Conservation (phyloP, 2,329 filamentous ascomycete species). For the Magnaporthiopsis incrustans region DNA sequence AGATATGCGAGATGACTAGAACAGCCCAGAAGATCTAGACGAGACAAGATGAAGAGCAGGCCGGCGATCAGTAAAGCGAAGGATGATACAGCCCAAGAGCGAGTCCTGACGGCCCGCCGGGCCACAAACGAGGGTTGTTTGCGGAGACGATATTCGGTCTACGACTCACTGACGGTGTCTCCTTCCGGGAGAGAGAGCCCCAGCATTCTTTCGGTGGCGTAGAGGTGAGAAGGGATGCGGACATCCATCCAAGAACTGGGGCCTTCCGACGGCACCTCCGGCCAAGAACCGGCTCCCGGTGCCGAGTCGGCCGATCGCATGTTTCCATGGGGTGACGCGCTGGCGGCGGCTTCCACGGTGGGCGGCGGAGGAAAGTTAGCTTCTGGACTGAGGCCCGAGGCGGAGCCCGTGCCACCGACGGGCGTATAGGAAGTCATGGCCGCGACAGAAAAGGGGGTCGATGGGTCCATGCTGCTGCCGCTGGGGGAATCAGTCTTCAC, state of each 20-base stretch:
- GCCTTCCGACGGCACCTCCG: background rate
- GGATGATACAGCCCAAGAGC: background rate
- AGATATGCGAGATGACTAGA: constrained; percentile 7
- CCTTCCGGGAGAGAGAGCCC: constrained; percentile 1
- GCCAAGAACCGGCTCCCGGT: background rate
- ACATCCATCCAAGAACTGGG: constrained; percentile 3
- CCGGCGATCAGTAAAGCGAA: background rate
- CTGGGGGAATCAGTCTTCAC: background rate
- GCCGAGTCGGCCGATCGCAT: background rate
- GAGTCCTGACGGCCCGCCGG: background rate
- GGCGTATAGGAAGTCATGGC: background rate
- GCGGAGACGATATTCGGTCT: background rate
- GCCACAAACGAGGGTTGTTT: background rate
- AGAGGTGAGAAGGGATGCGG: constrained; percentile 3
- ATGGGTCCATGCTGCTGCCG: constrained; percentile 1
- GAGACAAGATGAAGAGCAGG: background rate
- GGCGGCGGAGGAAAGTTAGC: background rate
- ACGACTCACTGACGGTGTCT: background rate
- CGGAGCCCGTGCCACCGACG: background rate
- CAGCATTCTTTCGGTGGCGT: constrained; percentile 6
- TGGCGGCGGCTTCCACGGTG: background rate
- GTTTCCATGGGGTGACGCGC: background rate
- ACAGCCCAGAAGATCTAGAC: constrained; percentile 1
- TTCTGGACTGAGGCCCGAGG: background rate
- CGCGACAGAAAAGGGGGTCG: background rate